phyloP scores from a whole-genome alignment of 1,139 yeast genomes.

The Taiozyma sp. region DNA sequence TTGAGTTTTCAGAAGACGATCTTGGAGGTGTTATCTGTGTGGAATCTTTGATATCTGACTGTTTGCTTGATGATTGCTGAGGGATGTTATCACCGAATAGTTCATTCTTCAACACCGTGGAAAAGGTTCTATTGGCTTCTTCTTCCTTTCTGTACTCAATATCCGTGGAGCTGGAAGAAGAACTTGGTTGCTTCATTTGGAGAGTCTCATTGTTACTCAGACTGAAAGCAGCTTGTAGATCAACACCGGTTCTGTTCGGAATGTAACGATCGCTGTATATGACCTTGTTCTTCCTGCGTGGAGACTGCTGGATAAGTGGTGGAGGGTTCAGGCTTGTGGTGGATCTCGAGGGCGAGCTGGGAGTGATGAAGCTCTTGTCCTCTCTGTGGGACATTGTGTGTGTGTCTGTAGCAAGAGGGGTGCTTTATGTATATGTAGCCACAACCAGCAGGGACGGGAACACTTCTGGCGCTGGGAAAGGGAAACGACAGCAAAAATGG shows the following conservation, averaged over 20 bases:
- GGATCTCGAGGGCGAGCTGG: conserved; percentile 23
- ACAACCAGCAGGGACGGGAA: neutral
- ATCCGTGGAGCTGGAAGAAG: conserved; percentile 44
- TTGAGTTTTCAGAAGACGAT: conserved; percentile 11
- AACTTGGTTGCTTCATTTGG: conserved; percentile 13
- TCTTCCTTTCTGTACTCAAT: conserved; percentile 63
- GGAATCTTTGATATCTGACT: conserved; percentile 4
- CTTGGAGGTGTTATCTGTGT: conserved; percentile 18
- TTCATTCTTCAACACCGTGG: conserved; percentile 82
- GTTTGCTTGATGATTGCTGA: conserved; percentile 8
- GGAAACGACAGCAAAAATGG: neutral
- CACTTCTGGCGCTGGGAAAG: neutral
- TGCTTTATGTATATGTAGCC: neutral
- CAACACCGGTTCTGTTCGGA: conserved; percentile 81
- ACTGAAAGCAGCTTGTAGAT: conserved; percentile 82
- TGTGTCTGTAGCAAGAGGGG: neutral
- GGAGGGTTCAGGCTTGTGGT: conserved; percentile 11
- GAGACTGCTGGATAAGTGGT: conserved; percentile 17
- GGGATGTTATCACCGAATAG: conserved; percentile 74
- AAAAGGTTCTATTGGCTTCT: conserved; percentile 84
- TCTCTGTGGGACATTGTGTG: conserved; percentile 12
- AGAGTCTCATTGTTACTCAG: conserved; percentile 41
- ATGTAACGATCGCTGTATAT: conserved; percentile 76
- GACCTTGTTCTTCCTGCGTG: conserved; percentile 21
- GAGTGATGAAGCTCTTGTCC: conserved; percentile 20